Evolutionary conservation across 495 filamentous ascomycete genomes (phyloP), one percentile per base, ranked within the genome.

Genomic region (Umbilicaria muhlenbergii): DNA sequence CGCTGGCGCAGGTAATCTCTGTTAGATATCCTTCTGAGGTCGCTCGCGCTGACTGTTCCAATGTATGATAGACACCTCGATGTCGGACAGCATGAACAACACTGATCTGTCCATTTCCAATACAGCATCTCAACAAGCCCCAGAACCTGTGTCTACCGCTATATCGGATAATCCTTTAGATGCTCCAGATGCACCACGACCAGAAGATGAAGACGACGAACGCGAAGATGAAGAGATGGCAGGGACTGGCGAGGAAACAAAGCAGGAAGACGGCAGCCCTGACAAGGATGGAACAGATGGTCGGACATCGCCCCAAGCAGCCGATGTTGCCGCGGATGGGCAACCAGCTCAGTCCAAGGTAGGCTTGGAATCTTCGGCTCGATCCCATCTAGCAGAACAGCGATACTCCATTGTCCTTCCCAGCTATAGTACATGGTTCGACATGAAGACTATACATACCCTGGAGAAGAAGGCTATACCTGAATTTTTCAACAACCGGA

Each of bases 401-500:
- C 48, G 50, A 21, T 86, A 94, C 58, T 73, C 85, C 36, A 94
- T 96, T 51, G 86, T 98, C 45, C 76, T 98, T 4, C 91, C 91
- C 13, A 94, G 86, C 55, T 98, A 96, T 56, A 89, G 86, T 49
- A 82, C 80, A 19, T 98, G 91, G 91, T 98, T 98, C 58, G 92
- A 98, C 61, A 94, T 95, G 89, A 83, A 89, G 59, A 70, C 73
- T 18, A 78, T 96, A 51, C 79, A 94, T 58, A 70, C 71, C 34
- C 81, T 93, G 51, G 91, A 98, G 69, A 77, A 79, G 53, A 95
- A 92, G 57, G 83, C 84, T 7, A 64, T 98, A 41, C 86, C 88
- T 2, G 91, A 98, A 61, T 98, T 94, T 62, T 98, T 98, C 73
- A 95, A 96, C 65, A 86, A 76, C 60, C 75, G 92, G 34, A 98